Base-by-base conservation (phyloP, 108 stramenopile genomes). In the Nannochloropsis gaditana region DNA sequence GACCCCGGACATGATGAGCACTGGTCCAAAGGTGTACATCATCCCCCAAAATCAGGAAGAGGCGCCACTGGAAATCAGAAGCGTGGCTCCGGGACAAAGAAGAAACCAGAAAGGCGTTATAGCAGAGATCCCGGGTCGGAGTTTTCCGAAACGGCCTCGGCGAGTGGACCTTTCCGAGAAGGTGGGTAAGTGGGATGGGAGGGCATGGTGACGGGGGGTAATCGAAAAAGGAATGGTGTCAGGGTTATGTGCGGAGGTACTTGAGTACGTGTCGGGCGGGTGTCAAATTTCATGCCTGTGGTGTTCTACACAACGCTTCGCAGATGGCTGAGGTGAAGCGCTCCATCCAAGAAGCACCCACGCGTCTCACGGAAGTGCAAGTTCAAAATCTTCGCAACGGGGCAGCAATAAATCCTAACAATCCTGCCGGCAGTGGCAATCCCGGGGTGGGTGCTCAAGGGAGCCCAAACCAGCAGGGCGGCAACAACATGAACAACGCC, bases 311-410 rank as follows among this genome's bases (percentile, higher is more conserved):
- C 59, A 15, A 73, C 59, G 19, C 59, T 8, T n/a, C 2, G 1
- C 59, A 73, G 59, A 73, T 73, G 59, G 59, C 59, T 3, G 59
- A 73, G 6, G 59, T n/a, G 4, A 73, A 73, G 59, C 59, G 59
- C 59, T 15, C 59, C 59, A 73, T 73, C 59, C 59, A 73, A 73
- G 59, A 73, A 73, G 59, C 59, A 15, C 59, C 59, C 59, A 73
- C 59, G 19, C 59, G 59, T n/a, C 59, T 73, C 59, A 73, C 59
- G 59, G 59, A 73, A 73, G 19, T 73, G 59, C 59, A 73, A 73
- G 59, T 73, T 0, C 59, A 73, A n/a, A 73, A 73, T 73, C 4
- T 73, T n/a, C 59, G 59, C 4, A 73, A 73, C 8, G 59, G 59
- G 19, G 59, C 59, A n/a, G 59, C 59, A 15, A 73, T 73, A 0